Evolutionary conservation across 208 protist genomes (phyloP).

Genomic region (Crithidia bombi): DNA sequence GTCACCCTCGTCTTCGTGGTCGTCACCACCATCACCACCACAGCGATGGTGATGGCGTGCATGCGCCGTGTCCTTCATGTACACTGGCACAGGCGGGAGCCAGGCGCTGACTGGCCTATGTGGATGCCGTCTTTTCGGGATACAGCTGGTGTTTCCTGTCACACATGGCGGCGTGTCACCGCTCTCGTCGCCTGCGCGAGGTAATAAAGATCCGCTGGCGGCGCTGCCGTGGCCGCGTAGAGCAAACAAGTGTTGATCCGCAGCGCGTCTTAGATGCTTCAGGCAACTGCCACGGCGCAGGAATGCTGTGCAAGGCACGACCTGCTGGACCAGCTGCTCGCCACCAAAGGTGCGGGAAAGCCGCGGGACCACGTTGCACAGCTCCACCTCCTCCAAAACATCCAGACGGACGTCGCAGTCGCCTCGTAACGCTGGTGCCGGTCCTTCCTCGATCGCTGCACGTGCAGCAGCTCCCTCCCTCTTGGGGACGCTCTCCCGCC

Average conservation of each 20-base stretch:
- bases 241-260: background rate
- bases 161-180: background rate
- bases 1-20: background rate
- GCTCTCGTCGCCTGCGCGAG: background rate
- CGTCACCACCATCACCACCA: background rate
- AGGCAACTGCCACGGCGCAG: background rate
- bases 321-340: slow-evolving; percentile 60
- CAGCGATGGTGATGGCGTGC: background rate
- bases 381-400: slow-evolving; percentile 67
- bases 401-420: slow-evolving; percentile 46
- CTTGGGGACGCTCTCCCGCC: too few species aligned
- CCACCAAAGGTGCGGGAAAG: slow-evolving; percentile 63
- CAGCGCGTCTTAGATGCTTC: background rate
- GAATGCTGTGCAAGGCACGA: slow-evolving; percentile 54
- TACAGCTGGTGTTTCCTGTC: too few species aligned
- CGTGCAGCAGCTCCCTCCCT: too few species aligned
- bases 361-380: slow-evolving; percentile 62
- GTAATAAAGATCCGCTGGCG: background rate
- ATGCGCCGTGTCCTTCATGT: slow-evolving; percentile 17
- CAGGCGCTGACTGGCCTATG: background rate
- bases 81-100: slow-evolving; percentile 14
- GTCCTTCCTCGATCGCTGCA: background rate
- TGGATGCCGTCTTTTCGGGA: background rate
- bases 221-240: background rate
- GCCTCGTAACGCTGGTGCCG: background rate